A percentile compares a stretch with the other conserved stretches of the same genome.
phyloP scores from a whole-genome alignment of 225 moss, liverwort and hornwort species.

The Ulota crispa region DNA sequence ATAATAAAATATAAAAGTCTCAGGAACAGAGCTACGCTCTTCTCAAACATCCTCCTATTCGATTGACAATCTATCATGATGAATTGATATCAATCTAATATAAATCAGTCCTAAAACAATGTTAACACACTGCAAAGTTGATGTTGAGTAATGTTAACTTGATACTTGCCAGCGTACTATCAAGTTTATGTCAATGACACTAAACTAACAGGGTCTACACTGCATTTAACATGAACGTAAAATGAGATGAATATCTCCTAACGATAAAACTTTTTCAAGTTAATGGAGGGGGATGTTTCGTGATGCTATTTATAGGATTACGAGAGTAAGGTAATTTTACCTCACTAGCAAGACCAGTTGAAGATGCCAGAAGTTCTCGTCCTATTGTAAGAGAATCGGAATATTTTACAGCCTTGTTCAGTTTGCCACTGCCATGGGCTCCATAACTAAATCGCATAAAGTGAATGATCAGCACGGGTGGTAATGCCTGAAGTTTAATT shows the following conservation, averaged over 20 bases:
- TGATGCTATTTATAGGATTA: not conserved
- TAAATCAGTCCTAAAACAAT: not conserved
- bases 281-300: not conserved
- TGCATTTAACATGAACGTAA: not conserved
- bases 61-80: not conserved
- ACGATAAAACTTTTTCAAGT: not conserved
- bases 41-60: not conserved
- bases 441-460: slow-evolving; percentile 98
- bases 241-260: not conserved
- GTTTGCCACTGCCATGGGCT: slow-evolving; percentile 74
- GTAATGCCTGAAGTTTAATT: slow-evolving; percentile 87
- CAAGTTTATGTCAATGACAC: not conserved
- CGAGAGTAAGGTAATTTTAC: slow-evolving; percentile 37
- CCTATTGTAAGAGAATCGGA: slow-evolving; percentile 70
- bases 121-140: not conserved
- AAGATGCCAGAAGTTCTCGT: slow-evolving; percentile 77
- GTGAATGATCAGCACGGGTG: slow-evolving; percentile 81
- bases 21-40: not conserved
- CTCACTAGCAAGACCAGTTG: slow-evolving; percentile 68
- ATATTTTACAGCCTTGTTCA: slow-evolving; percentile 80
- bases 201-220: not conserved
- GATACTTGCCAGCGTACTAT: not conserved
- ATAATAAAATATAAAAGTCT: not conserved
- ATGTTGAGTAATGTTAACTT: not conserved
- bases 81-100: not conserved